phyloP scores from a whole-genome alignment of 306 rosid genomes.

The Corylus avellana region DNA sequence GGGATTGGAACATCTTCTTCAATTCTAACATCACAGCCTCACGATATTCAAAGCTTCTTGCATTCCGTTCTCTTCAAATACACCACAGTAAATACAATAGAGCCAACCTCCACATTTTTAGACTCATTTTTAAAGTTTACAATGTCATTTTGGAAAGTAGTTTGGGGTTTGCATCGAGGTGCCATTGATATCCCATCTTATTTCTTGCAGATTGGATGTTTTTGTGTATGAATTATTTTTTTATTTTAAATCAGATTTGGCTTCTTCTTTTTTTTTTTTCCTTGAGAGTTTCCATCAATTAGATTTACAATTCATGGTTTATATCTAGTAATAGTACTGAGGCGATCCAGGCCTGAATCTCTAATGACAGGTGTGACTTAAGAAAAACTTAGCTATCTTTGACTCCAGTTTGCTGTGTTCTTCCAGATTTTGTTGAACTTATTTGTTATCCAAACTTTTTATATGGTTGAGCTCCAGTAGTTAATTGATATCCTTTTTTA shows the following conservation, averaged over 20 bases:
- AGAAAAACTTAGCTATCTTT: not conserved
- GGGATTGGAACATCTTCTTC: no score
- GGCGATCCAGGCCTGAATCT: not conserved
- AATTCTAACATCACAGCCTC: no score
- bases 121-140: no score
- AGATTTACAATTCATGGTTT: not conserved
- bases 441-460: not conserved
- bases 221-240: not conserved
- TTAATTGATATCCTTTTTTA: not conserved
- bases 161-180: no score
- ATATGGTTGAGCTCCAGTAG: not conserved
- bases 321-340: not conserved
- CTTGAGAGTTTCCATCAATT: not conserved
- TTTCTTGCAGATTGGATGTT: not conserved
- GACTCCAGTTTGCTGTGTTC: not conserved
- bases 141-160: no score
- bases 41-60: no score
- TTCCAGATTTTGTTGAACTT: not conserved
- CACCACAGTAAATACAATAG: no score
- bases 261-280: not conserved
- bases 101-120: no score
- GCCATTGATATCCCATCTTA: no score
- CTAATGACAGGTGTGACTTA: not conserved
- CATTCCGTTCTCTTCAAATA: no score
- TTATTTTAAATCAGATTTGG: no score